phyloP scores from a whole-genome alignment of 2,329 filamentous ascomycete species.

The Cordyceps javanica region DNA sequence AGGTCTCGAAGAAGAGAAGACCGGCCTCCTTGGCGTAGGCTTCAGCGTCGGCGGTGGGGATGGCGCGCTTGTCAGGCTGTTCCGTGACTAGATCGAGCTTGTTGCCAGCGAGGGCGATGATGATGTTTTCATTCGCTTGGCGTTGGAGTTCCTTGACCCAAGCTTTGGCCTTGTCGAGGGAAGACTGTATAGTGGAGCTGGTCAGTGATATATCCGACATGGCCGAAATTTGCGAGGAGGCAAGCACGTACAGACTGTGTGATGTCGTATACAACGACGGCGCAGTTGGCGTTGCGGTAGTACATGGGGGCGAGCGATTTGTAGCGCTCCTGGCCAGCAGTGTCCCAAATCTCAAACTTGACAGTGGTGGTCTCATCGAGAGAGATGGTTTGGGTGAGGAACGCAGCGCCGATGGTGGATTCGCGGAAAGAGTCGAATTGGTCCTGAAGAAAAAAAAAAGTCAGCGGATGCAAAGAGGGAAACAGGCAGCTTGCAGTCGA shows the following conservation, averaged over 20 bases:
- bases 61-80: constrained; percentile 91
- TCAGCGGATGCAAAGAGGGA: constrained; percentile 15
- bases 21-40: constrained; percentile 91
- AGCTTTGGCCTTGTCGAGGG: constrained; percentile 96
- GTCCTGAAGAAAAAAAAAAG: constrained; percentile 51
- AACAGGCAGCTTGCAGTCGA: background rate
- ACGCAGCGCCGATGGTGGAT: constrained; percentile 96
- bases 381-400: constrained; percentile 97
- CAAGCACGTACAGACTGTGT: constrained; percentile 79
- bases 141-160: constrained; percentile 99
- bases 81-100: constrained; percentile 95
- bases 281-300: constrained; percentile 98
- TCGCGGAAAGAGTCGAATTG: constrained; percentile 98
- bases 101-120: constrained; percentile 96
- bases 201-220: constrained; percentile 15
- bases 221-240: background rate
- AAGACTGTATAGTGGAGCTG: constrained; percentile 54
- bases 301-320: constrained; percentile 99
- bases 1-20: constrained; percentile 96
- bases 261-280: constrained; percentile 98
- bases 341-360: constrained; percentile 99
- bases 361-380: constrained; percentile 97
- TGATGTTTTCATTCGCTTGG: constrained; percentile 99
- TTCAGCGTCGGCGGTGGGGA: constrained; percentile 82
- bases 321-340: constrained; percentile 96